phyloP scores from a whole-genome alignment of 2,329 filamentous ascomycete genomes.

The Didymella segeticola region DNA sequence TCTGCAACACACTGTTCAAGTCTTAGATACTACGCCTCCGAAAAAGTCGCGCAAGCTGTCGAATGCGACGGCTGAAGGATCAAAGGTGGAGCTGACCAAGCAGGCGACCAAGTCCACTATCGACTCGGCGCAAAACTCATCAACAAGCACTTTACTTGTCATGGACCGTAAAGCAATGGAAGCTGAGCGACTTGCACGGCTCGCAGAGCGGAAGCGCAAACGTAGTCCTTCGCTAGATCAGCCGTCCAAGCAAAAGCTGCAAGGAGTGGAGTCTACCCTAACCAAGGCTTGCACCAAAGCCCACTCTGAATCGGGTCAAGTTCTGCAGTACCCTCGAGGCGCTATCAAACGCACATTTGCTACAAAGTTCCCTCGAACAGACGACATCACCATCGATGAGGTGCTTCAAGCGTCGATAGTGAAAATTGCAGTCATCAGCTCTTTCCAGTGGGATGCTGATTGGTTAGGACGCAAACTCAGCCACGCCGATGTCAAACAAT shows the following conservation, averaged over 20 bases:
- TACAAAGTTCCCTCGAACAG: slow-evolving; percentile 64
- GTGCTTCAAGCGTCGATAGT: slow-evolving; percentile 77
- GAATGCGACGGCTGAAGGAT: neutral
- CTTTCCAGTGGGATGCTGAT: slow-evolving; percentile 83
- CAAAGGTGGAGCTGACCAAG: slow-evolving; percentile 5
- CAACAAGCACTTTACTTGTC: slow-evolving; percentile 42
- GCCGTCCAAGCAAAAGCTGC: slow-evolving; percentile 35
- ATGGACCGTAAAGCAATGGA: slow-evolving; percentile 87
- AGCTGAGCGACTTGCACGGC: slow-evolving; percentile 75
- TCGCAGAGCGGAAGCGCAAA: slow-evolving; percentile 68
- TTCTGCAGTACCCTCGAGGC: slow-evolving; percentile 63
- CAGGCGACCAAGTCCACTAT: neutral
- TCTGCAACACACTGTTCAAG: slow-evolving; percentile 16
- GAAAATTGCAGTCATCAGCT: slow-evolving; percentile 80
- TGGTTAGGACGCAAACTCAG: slow-evolving; percentile 77
- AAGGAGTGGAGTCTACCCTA: neutral
- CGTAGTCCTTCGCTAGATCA: slow-evolving; percentile 57
- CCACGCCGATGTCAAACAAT: slow-evolving; percentile 57
- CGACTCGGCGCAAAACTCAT: neutral
- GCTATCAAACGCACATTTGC: slow-evolving; percentile 84
- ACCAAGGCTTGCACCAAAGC: neutral
- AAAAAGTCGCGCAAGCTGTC: neutral
- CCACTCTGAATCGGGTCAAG: neutral
- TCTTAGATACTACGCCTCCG: neutral
- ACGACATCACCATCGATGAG: slow-evolving; percentile 89